phyloP scores from a whole-genome alignment of 2,329 filamentous ascomycete species.

The Fusarium succisae region DNA sequence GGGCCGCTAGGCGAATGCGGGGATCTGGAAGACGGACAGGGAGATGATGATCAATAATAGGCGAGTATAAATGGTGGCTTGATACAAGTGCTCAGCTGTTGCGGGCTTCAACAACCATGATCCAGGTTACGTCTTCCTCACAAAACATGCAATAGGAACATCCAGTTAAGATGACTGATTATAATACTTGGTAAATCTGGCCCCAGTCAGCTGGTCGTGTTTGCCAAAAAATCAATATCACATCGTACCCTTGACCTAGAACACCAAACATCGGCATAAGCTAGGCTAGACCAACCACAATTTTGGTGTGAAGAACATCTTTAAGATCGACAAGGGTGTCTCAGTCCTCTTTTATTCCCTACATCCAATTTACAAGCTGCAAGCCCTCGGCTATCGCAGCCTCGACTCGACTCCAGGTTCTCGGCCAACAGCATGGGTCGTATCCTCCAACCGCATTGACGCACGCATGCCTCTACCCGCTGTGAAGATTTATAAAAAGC shows the following conservation, averaged over 20 bases:
- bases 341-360: conserved; percentile 7
- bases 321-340: conserved; percentile 37
- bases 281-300: conserved; percentile 29
- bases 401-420: conserved; percentile 34
- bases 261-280: conserved; percentile 4
- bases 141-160: not conserved
- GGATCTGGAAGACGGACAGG: conserved; percentile 7
- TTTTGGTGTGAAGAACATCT: conserved; percentile 38
- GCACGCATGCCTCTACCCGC: conserved; percentile 21
- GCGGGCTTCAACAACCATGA: not conserved
- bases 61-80: not conserved
- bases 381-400: conserved; percentile 38
- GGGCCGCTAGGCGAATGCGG: conserved; percentile 17
- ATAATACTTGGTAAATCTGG: not conserved
- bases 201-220: not conserved
- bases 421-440: conserved; percentile 20
- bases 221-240: not conserved
- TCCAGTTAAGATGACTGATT: not conserved
- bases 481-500: conserved; percentile 1
- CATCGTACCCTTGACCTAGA: not conserved
- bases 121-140: not conserved
- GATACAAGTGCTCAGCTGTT: conserved; percentile 3
- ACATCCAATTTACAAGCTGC: conserved; percentile 16
- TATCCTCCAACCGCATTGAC: conserved; percentile 13
- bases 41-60: not conserved